Evolutionary conservation across 345 rosid species (phyloP).

Genomic region (Salix dunnii): DNA sequence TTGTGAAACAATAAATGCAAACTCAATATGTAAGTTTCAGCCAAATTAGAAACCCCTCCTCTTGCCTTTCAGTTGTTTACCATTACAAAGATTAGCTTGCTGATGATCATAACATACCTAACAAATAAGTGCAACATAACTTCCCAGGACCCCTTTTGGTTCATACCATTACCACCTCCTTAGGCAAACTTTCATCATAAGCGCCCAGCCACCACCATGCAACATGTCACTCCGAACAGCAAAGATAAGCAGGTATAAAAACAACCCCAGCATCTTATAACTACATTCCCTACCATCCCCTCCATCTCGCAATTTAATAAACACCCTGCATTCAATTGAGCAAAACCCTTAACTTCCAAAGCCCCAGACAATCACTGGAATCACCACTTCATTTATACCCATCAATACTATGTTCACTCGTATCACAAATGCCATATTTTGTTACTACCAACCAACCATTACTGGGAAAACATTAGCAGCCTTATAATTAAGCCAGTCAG

Average conservation of each 20-base stretch:
- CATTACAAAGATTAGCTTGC: background rate
- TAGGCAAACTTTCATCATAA: background rate
- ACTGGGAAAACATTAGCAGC: background rate
- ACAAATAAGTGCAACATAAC: background rate
- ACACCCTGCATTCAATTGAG: background rate
- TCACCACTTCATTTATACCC: background rate
- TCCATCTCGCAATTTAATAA: background rate
- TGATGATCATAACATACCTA: background rate
- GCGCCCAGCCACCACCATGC: background rate
- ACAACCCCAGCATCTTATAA: background rate
- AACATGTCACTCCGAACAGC: background rate
- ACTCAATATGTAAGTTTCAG: background rate
- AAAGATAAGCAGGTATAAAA: background rate
- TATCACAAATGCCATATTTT: background rate
- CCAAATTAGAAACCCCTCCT: background rate
- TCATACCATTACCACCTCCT: slow-evolving; percentile 1
- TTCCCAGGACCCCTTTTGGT: background rate
- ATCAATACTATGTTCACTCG: background rate
- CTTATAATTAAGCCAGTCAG: background rate
- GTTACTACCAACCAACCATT: background rate
- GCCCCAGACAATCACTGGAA: background rate
- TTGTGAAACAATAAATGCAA: background rate
- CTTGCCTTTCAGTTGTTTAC: background rate
- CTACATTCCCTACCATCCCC: background rate
- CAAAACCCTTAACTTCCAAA: slow-evolving; percentile 1